A percentile compares a stretch with the other conserved stretches of the same genome.
Conservation (phyloP, 306 rosid species). For the Fragaria nilgerrensis region DNA sequence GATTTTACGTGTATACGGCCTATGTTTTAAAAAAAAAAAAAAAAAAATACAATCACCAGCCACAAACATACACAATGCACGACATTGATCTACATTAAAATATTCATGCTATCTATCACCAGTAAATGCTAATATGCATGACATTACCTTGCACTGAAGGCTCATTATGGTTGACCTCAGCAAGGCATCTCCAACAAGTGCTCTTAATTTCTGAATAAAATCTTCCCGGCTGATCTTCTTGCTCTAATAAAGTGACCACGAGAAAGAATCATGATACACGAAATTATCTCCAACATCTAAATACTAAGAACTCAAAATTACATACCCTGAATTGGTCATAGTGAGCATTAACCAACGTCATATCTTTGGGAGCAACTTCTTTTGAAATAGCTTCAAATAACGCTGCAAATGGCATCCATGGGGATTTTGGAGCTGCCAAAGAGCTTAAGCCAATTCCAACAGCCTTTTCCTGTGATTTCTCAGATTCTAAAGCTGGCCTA, state of each 20-base stretch:
- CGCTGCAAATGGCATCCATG: slow-evolving; percentile 15
- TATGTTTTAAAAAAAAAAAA: no score
- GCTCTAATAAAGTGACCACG: slow-evolving; percentile 1
- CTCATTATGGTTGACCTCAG: slow-evolving; percentile 17
- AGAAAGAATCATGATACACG: background rate
- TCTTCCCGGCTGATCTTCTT: slow-evolving; percentile 16
- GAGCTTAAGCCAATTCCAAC: slow-evolving; percentile 18
- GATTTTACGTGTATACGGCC: background rate
- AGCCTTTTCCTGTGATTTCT: slow-evolving; percentile 7
- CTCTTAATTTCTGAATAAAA: slow-evolving; percentile 11
- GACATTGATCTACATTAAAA: background rate
- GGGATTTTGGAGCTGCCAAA: slow-evolving; percentile 13
- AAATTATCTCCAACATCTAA: background rate
- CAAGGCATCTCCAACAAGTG: slow-evolving; percentile 18
- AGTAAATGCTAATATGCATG: background rate
- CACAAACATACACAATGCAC: background rate
- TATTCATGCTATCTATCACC: background rate
- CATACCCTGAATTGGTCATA: slow-evolving; percentile 24
- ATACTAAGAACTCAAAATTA: background rate
- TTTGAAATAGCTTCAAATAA: slow-evolving; percentile 15
- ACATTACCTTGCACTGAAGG: slow-evolving; percentile 16
- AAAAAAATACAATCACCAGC: background rate
- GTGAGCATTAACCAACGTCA: slow-evolving; percentile 18
- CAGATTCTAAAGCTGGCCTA: slow-evolving; percentile 14
- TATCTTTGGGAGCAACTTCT: slow-evolving; percentile 10